Evolutionary conservation across 805 yeast species (phyloP), one percentile per base, ranked within the genome.

Genomic region (Grigorovia jiainica): DNA sequence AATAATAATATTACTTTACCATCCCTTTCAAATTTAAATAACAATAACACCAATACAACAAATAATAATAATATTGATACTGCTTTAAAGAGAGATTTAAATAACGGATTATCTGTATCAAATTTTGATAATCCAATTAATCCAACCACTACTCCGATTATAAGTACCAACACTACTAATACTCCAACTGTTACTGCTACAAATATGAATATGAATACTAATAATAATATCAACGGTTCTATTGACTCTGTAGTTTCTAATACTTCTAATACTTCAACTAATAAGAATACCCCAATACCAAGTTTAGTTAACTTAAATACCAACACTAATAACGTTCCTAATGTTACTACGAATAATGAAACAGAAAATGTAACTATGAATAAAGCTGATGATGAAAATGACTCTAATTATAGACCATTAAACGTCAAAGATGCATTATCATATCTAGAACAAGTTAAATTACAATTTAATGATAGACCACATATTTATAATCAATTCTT

Each of bases 391-490:
- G 47, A 46, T 31, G 34, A 32, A 9, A 49, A 48, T 13, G 60
- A 57, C 29, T 38, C 55, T 32, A 40, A 66, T 8, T 82, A 82
- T 59, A 70, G 87, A 52, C 96, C 97, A 2, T 68, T 92, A 53
- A 92, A 92, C 57, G 97, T 92, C 39, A 87, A 86, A 59, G 99
- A 92, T 63, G 99, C 99, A 5, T 70, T 92, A 50, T 79, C 95
- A 8, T 92, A 94, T 58, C 73, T 92, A 51, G 98, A 94, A 60
- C 95, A 89, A 64, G 98, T 92, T 40, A 92, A 92, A 64, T 75
- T 82, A 38, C 97, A 89, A 61, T 92, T 92, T 64, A 82, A 76
- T 61, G 75, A 79, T 50, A 95, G 90, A 65, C 94, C 97, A 0
- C 97, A 89, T 54, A 95, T 92, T 34, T 92, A 92, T 70, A 92